Conservation (phyloP, 345 rosid species). For the Eucalyptus sideroxylon region DNA sequence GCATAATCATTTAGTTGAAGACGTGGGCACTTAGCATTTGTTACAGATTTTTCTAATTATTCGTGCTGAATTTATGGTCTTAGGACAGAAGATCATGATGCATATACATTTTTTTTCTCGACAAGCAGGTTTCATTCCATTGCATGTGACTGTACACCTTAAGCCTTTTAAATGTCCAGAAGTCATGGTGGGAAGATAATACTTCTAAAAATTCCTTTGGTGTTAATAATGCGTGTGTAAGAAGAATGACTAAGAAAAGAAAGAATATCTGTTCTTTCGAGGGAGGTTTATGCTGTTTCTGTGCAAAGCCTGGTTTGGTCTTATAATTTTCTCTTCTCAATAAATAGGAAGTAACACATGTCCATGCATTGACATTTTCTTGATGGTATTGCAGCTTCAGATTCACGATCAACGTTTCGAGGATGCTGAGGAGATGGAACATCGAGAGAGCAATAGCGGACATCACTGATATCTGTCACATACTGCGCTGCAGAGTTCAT, state of each 20-base stretch:
- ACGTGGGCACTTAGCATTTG: neutral
- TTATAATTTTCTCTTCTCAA: neutral
- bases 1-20: neutral
- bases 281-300: neutral
- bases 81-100: neutral
- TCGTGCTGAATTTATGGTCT: neutral
- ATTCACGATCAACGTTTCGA: constrained; percentile 83
- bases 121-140: neutral
- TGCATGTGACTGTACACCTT: neutral
- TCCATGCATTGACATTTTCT: neutral
- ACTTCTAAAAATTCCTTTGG: neutral
- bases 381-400: constrained; percentile 45
- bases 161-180: neutral
- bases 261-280: neutral
- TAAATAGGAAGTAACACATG: neutral
- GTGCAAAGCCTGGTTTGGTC: neutral
- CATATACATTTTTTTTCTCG: neutral
- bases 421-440: constrained; percentile 87
- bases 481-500: neutral
- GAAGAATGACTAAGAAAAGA: neutral
- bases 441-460: constrained; percentile 7
- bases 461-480: constrained; percentile 3
- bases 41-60: neutral
- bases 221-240: neutral
- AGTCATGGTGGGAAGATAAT: neutral